A percentile compares a stretch with the other conserved stretches of the same genome.
These are phyloP conservation scores for Trichosporon sp. DNA, from an alignment of 1,284 basidiomycete species.

Conservation along the genomic window DNA sequence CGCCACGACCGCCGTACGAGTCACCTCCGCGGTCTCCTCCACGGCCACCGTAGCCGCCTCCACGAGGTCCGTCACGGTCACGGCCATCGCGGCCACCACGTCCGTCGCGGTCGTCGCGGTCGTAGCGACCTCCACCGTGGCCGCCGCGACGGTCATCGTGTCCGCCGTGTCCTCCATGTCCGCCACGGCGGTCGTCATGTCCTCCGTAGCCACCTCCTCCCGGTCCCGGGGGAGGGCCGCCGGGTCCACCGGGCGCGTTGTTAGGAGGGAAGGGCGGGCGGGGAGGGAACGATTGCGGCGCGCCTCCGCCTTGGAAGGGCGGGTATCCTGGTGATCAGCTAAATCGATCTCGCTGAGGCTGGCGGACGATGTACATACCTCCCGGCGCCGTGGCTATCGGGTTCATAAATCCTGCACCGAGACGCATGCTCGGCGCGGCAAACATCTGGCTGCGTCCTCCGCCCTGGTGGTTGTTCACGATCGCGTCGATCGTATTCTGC, in stretches of 20 bases:
- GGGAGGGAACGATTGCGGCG: conserved; percentile 66
- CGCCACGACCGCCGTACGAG: neutral
- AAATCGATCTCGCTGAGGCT: too few relatives aligned
- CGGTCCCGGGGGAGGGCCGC: neutral
- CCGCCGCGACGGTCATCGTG: conserved; percentile 8
- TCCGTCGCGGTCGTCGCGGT: conserved; percentile 2
- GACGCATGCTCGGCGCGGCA: conserved; percentile 69
- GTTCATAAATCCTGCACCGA: conserved; percentile 52
- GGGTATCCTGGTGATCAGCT: conserved; percentile 24
- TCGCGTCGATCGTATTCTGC: conserved; percentile 93
- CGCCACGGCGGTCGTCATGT: neutral
- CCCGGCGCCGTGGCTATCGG: conserved; percentile 39
- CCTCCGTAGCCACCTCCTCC: neutral
- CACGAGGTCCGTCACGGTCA: neutral
- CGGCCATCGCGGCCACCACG: neutral
- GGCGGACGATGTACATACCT: conserved; percentile 22
- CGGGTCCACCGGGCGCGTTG: conserved; percentile 41
- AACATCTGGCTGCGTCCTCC: conserved; percentile 57
- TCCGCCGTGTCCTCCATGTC: neutral
- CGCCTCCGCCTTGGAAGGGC: conserved; percentile 29
- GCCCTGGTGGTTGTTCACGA: conserved; percentile 85
- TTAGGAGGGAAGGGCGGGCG: conserved; percentile 66
- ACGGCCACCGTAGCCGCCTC: neutral
- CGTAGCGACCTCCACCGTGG: neutral
- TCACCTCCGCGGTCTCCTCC: neutral